A percentile compares a stretch with the other conserved stretches of the same genome.
phyloP scores from a whole-genome alignment of 1,284 basidiomycete species.

The Ustilago lituana region DNA sequence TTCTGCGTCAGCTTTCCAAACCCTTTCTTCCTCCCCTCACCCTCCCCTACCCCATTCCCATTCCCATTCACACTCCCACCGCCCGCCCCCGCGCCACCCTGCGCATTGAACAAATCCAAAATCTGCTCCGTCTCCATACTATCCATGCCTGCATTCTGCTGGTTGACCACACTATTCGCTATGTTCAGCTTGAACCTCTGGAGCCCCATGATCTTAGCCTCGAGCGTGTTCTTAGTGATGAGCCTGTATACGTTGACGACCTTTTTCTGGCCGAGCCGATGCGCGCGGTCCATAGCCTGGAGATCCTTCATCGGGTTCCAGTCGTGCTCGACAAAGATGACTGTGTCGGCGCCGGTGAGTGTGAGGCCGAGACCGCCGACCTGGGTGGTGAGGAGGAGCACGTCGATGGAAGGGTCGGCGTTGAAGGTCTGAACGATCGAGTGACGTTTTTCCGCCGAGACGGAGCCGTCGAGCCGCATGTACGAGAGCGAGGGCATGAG shows the following conservation, averaged over 20 bases:
- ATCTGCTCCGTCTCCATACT: slow-evolving; percentile 98
- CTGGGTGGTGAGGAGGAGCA: slow-evolving; percentile 91
- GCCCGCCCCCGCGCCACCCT: background rate
- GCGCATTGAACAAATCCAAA: slow-evolving; percentile 82
- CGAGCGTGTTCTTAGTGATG: slow-evolving; percentile 94
- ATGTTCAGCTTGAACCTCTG: slow-evolving; percentile 99
- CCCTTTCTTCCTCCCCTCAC: slow-evolving; percentile 15
- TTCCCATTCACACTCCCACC: background rate
- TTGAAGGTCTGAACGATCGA: slow-evolving; percentile 96
- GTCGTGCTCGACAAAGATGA: slow-evolving; percentile 99
- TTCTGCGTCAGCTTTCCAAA: slow-evolving; percentile 67
- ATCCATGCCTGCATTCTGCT: slow-evolving; percentile 90
- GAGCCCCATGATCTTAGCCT: slow-evolving; percentile 98
- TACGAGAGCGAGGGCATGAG: slow-evolving; percentile 96
- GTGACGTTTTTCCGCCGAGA: slow-evolving; percentile 60
- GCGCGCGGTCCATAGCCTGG: slow-evolving; percentile 99
- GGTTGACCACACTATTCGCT: slow-evolving; percentile 93
- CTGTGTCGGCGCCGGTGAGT: slow-evolving; percentile 96
- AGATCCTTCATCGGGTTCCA: slow-evolving; percentile 99
- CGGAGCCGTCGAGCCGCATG: slow-evolving; percentile 87
- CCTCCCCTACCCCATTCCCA: background rate
- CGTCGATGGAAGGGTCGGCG: slow-evolving; percentile 95
- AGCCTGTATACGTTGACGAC: slow-evolving; percentile 98
- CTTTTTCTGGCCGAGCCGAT: slow-evolving; percentile 97
- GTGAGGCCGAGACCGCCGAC: slow-evolving; percentile 97